Evolutionary conservation across 2,329 filamentous ascomycete genomes (phyloP).

Genomic region (Stachybotrys chlorohalonatus): DNA sequence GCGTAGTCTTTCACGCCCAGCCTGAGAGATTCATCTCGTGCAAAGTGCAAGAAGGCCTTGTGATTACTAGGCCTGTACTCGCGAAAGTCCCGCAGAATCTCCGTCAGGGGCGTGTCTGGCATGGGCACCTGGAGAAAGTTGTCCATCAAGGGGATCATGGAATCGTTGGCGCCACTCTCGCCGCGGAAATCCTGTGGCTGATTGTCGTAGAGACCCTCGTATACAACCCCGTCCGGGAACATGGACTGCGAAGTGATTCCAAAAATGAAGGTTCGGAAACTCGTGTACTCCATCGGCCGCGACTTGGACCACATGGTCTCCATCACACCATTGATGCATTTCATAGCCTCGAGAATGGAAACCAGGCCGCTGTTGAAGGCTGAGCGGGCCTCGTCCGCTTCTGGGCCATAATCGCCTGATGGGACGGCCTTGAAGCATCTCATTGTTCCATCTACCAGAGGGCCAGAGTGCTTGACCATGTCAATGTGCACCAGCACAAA

Average conservation of each 20-base stretch:
- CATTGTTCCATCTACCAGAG: constrained; percentile 64
- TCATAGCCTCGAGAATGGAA: constrained; percentile 48
- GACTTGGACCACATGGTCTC: constrained; percentile 89
- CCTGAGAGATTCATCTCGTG: constrained; percentile 40
- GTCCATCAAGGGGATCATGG: constrained; percentile 85
- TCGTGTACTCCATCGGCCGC: constrained; percentile 73
- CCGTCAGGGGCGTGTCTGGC: constrained; percentile 81
- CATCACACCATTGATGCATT: constrained; percentile 70
- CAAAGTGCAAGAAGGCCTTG: constrained; percentile 70
- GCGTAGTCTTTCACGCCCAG: constrained; percentile 52
- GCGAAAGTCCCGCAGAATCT: constrained; percentile 82
- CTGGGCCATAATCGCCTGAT: constrained; percentile 3
- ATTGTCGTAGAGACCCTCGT: constrained; percentile 67
- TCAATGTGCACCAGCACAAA: constrained; percentile 95
- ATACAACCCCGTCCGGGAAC: constrained; percentile 88
- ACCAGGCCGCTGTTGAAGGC: constrained; percentile 56
- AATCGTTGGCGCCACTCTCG: constrained; percentile 89
- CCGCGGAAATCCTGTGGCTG: constrained; percentile 76
- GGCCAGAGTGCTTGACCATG: constrained; percentile 83
- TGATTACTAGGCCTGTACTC: constrained; percentile 85
- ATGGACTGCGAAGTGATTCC: constrained; percentile 89
- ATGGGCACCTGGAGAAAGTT: constrained; percentile 79
- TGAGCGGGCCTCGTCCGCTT: constrained; percentile 34
- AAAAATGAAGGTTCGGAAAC: constrained; percentile 94
- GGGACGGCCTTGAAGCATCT: constrained; percentile 45